Conservation (phyloP, 768 basidiomycete genomes). For the Mycena chlorophos region DNA sequence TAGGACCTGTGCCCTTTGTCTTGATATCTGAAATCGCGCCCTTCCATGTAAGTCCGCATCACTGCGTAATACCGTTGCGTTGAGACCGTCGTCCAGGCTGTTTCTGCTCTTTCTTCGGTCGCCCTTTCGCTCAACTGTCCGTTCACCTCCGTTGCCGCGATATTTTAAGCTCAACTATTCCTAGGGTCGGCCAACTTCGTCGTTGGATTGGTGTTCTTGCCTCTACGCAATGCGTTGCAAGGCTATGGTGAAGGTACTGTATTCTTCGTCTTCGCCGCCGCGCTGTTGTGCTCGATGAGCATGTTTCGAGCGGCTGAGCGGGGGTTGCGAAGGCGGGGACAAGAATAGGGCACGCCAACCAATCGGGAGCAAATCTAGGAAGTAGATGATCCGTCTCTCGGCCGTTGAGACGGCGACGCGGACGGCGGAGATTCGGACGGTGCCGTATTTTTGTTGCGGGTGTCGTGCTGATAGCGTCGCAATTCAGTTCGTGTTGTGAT, state of each 20-base stretch:
- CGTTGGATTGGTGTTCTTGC: conserved; percentile 84
- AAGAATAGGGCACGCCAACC: background rate
- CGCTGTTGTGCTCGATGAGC: conserved; percentile 45
- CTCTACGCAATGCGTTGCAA: conserved; percentile 73
- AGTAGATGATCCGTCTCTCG: background rate
- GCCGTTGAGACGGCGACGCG: background rate
- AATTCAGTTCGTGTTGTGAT: background rate
- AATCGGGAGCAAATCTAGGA: background rate
- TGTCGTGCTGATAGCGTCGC: background rate
- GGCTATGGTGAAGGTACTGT: conserved; percentile 53
- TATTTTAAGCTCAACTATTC: background rate
- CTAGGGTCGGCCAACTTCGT: conserved; percentile 83
- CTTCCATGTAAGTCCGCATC: conserved; percentile 53
- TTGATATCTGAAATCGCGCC: conserved; percentile 91
- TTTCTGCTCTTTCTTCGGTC: conserved; percentile 77
- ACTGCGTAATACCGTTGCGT: background rate
- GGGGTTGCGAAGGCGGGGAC: conserved; percentile 35
- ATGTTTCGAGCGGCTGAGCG: background rate
- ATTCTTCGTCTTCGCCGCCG: conserved; percentile 78
- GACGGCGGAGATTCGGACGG: background rate
- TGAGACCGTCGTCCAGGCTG: conserved; percentile 49
- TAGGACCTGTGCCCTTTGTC: conserved; percentile 92
- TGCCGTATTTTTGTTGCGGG: background rate
- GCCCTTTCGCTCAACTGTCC: conserved; percentile 72
- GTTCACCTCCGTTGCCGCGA: conserved; percentile 3